Percentiles rank a stretch among this genome's conserved stretches.
These are phyloP conservation scores for Kwoniella mangroviensis DNA, from an alignment of 768 basidiomycete genomes.

Conservation along the genomic window DNA sequence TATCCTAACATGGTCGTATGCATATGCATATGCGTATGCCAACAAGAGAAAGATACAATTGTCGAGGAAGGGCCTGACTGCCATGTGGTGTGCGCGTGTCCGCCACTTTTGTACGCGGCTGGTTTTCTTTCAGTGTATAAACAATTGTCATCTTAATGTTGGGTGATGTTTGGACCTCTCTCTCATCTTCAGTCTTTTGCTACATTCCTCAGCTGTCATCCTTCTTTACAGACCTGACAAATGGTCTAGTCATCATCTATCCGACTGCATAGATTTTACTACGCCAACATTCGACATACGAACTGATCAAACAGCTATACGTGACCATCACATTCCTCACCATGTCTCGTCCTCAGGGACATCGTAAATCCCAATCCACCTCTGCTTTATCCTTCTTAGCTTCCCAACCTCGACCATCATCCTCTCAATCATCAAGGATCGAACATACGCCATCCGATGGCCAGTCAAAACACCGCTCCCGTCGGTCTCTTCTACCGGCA, in stretches of 20 bases:
- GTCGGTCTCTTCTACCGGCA: slow-evolving; percentile 16
- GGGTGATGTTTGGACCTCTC: slow-evolving; percentile 5
- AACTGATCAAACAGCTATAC: no score
- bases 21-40: no score
- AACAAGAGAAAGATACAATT: no score
- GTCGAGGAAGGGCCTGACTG: no score
- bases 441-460: background rate
- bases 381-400: slow-evolving; percentile 40
- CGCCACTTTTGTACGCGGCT: slow-evolving; percentile 15
- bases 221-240: no score
- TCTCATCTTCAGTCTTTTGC: background rate
- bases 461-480: background rate
- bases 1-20: no score
- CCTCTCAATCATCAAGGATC: slow-evolving; percentile 10
- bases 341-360: slow-evolving; percentile 28
- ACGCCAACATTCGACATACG: background rate
- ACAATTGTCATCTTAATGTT: background rate
- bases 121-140: background rate
- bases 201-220: background rate
- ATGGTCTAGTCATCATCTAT: background rate
- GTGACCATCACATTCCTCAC: background rate
- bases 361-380: slow-evolving; percentile 46
- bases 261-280: background rate
- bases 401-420: slow-evolving; percentile 3
- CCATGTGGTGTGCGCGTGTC: slow-evolving; percentile 2